Percentiles rank a stretch among this genome's conserved stretches.
These are phyloP conservation scores for Yamadazyma buinensis DNA, from an alignment of 1,139 yeast genomes.

Conservation along the genomic window DNA sequence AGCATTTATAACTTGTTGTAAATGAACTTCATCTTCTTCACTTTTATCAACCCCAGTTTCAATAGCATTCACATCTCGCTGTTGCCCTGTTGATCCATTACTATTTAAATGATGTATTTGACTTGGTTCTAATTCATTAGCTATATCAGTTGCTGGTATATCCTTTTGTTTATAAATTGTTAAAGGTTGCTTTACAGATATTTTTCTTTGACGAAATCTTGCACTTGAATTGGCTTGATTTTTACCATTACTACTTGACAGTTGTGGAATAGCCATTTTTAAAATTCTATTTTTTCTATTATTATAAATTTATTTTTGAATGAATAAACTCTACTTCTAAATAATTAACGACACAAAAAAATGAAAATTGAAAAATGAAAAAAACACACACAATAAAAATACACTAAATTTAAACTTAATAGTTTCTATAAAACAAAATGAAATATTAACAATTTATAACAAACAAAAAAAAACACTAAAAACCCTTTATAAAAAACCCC, in stretches of 20 bases:
- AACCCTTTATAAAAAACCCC: background rate
- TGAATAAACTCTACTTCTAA: constrained; percentile 1
- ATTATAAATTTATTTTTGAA: no score
- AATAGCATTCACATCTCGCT: constrained; percentile 81
- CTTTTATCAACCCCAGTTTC: constrained; percentile 98
- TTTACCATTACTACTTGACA: constrained; percentile 27
- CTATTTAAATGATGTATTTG: constrained; percentile 41
- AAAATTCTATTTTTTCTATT: no score
- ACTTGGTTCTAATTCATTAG: constrained; percentile 42
- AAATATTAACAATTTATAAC: constrained; percentile 2
- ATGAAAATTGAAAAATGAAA: no score
- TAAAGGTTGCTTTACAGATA: constrained; percentile 85
- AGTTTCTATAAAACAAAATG: no score
- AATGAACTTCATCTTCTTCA: constrained; percentile 95
- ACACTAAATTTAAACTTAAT: no score
- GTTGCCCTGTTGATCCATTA: constrained; percentile 42
- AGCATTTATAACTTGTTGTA: constrained; percentile 84
- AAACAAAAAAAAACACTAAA: background rate
- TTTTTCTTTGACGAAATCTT: constrained; percentile 85
- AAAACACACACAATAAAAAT: no score
- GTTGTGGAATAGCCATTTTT: constrained; percentile 29
- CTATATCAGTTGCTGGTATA: constrained; percentile 66
- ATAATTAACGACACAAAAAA: background rate
- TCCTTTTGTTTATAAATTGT: constrained; percentile 76
- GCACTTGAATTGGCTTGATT: constrained; percentile 49